Evolutionary conservation across 2,329 filamentous ascomycete species (phyloP), one percentile per base, ranked within the genome.

Genomic region (Graphilbum fragrans): DNA sequence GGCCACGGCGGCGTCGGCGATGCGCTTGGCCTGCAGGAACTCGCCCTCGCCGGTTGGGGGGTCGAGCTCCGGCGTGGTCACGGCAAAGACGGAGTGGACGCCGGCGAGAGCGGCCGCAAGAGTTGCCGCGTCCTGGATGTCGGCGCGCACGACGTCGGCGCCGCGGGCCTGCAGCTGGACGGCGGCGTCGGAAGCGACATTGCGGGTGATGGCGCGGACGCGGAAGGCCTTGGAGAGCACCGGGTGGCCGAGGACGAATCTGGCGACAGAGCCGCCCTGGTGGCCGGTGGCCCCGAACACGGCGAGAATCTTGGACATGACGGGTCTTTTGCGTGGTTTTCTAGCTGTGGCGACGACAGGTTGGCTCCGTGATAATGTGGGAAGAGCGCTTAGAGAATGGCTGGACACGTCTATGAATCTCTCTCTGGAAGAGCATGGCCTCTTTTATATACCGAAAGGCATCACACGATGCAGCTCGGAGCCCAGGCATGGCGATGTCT

Each of bases 201-300:
- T 54, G 38, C 72, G 66, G 1, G 71, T 72, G 18, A 77, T 56
- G 38, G 61, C 72, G 21, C 72, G 67, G 32, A 55, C 35, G 4
- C 38, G 35, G 42, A 44, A 54, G 10, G 39, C 33, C 3, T 41
- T 20, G 11, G 47, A 42, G 19, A 52, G 44, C 31, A 42, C 35
- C 3, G 50, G 47, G 43, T 54, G 44, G 18, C 35, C 37, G 18
- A 54, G 46, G 18, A 54, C 45, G 19, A 39, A 39, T 27, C 42
- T 10, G 42, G 48, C 43, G 36, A 54, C 31, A 11, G 49, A 50
- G 18, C 50, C 45, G 38, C 51, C 52, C 38, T 53, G 52, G 12
- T 45, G 41, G 37, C 52, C 52, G 18, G 52, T 53, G 18, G 52
- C 52, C 18, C 51, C 51, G 31, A 54, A 48, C 20, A 54, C 45